phyloP scores from a whole-genome alignment of 495 filamentous ascomycete genomes.

The Trichoderma asperelloides region DNA sequence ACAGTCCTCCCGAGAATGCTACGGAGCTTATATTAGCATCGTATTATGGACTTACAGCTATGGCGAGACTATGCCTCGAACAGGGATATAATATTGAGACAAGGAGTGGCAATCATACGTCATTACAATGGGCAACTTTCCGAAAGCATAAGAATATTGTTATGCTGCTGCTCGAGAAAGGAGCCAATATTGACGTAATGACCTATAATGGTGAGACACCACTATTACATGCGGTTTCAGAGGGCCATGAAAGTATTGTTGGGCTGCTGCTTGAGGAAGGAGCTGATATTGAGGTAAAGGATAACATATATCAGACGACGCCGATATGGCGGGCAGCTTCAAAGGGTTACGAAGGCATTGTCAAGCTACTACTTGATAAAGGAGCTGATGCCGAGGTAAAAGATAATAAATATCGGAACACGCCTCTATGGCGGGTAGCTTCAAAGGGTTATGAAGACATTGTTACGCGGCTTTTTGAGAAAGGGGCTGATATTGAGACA shows the following conservation, averaged over 20 bases:
- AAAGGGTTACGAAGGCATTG: neutral
- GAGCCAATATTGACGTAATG: too few relatives aligned
- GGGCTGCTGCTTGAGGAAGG: neutral
- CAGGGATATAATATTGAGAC: neutral
- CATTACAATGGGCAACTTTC: neutral
- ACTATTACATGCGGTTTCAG: neutral
- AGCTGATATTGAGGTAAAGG: neutral
- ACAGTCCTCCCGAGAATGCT: neutral
- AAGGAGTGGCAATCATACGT: neutral
- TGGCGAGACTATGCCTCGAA: neutral
- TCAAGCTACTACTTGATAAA: neutral
- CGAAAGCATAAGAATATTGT: neutral
- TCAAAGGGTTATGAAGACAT: neutral
- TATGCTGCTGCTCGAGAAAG: neutral
- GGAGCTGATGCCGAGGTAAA: neutral
- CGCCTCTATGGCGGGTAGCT: neutral
- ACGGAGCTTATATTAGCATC: neutral
- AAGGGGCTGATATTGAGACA: too few relatives aligned
- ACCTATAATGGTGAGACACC: neutral
- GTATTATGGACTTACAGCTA: neutral
- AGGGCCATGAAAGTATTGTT: neutral
- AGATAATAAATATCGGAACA: neutral
- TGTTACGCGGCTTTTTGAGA: neutral
- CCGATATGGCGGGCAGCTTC: neutral
- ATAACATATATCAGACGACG: neutral